Conservation (phyloP, 2,329 filamentous ascomycete genomes). For the Xylaria sp. region DNA sequence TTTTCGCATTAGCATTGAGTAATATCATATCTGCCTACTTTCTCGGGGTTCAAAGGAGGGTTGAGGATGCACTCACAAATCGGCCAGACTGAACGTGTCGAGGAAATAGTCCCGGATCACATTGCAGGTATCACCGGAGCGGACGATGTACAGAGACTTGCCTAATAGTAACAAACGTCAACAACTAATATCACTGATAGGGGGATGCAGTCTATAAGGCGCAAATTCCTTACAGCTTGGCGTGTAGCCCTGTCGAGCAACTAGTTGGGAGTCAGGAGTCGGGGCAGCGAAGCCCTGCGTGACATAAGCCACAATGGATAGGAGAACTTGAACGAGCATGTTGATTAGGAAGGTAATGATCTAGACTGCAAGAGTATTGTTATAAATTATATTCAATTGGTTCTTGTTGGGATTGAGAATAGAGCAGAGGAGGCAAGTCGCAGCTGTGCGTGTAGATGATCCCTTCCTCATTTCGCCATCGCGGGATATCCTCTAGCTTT, state of each 20-base stretch:
- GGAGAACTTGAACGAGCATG: slow-evolving; percentile 41
- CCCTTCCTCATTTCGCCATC: slow-evolving; percentile 10
- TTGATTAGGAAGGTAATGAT: slow-evolving; percentile 23
- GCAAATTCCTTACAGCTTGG: slow-evolving; percentile 36
- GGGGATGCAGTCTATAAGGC: background rate
- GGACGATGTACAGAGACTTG: slow-evolving; percentile 40
- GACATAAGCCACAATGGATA: slow-evolving; percentile 37
- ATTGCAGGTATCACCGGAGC: slow-evolving; percentile 40
- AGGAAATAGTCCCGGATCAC: slow-evolving; percentile 38
- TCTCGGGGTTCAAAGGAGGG: background rate
- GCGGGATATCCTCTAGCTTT: slow-evolving; percentile 13
- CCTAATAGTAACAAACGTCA: slow-evolving; percentile 20
- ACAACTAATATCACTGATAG: background rate
- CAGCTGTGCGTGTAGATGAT: slow-evolving; percentile 24
- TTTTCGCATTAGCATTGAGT: background rate
- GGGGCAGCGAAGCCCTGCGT: slow-evolving; percentile 39
- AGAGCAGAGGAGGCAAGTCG: slow-evolving; percentile 5
- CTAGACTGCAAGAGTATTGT: slow-evolving; percentile 4
- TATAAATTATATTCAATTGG: background rate
- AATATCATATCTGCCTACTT: background rate
- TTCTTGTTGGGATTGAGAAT: background rate
- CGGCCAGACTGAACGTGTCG: slow-evolving; percentile 49
- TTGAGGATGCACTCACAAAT: slow-evolving; percentile 40
- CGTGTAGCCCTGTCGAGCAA: slow-evolving; percentile 43
- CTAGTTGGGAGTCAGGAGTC: slow-evolving; percentile 25